A percentile compares a stretch with the other conserved stretches of the same genome.
Evolutionary conservation across 768 basidiomycete genomes (phyloP).

Genomic region (Boletus subcaerulescens): DNA sequence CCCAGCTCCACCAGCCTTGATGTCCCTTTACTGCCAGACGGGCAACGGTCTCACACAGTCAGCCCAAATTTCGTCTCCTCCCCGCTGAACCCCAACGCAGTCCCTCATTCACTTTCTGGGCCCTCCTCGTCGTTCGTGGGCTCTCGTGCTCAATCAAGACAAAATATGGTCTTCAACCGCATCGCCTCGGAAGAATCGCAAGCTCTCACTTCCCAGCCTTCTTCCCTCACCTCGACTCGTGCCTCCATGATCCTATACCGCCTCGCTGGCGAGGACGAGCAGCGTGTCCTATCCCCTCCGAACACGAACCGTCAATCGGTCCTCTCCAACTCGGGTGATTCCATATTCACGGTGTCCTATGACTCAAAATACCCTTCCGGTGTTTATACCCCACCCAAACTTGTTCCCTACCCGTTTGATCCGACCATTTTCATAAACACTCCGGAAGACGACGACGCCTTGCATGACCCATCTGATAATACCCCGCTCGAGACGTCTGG

Average conservation of each 20-base stretch:
- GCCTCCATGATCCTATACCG: constrained; percentile 71
- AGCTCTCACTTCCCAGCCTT: constrained; percentile 33
- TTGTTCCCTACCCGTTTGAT: constrained; percentile 72
- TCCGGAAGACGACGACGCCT: constrained; percentile 68
- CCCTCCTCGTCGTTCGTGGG: constrained; percentile 22
- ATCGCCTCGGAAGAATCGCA: constrained; percentile 45
- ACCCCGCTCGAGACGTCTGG: constrained; percentile 24
- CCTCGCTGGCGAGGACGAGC: constrained; percentile 39
- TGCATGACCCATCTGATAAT: constrained; percentile 59
- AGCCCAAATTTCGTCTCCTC: constrained; percentile 43
- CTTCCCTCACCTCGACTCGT: constrained; percentile 28
- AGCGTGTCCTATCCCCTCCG: constrained; percentile 36
- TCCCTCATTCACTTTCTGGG: constrained; percentile 4
- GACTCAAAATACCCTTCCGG: constrained; percentile 67
- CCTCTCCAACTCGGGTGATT: constrained; percentile 52
- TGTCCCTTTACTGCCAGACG: constrained; percentile 29
- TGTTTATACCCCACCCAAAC: constrained; percentile 27
- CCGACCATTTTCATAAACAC: constrained; percentile 56
- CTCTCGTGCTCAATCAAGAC: constrained; percentile 39
- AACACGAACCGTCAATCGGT: constrained; percentile 39
- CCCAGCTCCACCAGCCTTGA: constrained; percentile 29
- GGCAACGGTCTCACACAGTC: constrained; percentile 23
- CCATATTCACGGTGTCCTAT: constrained; percentile 44
- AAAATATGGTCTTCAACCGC: constrained; percentile 41
- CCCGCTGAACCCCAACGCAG: constrained; percentile 48